Conservation (phyloP, 768 basidiomycete genomes). For the Leccinum longicurvipes region DNA sequence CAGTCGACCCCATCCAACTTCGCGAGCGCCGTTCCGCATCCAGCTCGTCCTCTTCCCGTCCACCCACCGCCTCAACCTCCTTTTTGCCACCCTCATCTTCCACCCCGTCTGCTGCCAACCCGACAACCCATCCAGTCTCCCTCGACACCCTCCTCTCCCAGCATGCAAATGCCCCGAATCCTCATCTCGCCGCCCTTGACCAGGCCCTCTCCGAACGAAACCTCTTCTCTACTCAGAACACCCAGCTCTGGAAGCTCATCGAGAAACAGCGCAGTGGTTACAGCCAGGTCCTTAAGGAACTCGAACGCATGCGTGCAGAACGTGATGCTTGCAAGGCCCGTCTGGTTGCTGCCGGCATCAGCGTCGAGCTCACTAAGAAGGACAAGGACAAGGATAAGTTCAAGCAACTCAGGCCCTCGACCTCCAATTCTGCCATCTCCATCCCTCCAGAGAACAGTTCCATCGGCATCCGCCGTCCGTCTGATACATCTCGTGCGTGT, state of each 20-base stretch:
- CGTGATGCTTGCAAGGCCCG: conserved; percentile 58
- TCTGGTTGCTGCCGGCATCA: conserved; percentile 29
- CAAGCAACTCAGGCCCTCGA: conserved; percentile 17
- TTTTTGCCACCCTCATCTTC: conserved; percentile 26
- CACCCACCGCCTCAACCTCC: conserved; percentile 29
- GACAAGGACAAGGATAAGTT: conserved; percentile 25
- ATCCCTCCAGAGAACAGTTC: conserved; percentile 22
- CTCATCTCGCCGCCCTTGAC: conserved; percentile 62
- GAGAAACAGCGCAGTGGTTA: conserved; percentile 88
- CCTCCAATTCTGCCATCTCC: conserved; percentile 22
- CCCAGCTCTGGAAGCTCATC: conserved; percentile 92
- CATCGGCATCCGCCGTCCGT: background rate
- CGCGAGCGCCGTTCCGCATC: conserved; percentile 26
- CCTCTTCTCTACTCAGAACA: conserved; percentile 73
- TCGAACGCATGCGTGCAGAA: conserved; percentile 80
- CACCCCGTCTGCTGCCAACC: conserved; percentile 27
- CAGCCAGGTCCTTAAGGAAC: conserved; percentile 75
- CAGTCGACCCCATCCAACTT: conserved; percentile 19
- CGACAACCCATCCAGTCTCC: conserved; percentile 38
- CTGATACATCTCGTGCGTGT: background rate
- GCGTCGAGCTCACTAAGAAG: conserved; percentile 39
- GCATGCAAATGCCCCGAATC: conserved; percentile 52
- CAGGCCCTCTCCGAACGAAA: conserved; percentile 80
- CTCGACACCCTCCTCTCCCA: conserved; percentile 53
- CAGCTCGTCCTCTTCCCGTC: conserved; percentile 26